Evolutionary conservation across 1,139 yeast genomes (phyloP).

Genomic region (Protomyces lactucae-debilis): DNA sequence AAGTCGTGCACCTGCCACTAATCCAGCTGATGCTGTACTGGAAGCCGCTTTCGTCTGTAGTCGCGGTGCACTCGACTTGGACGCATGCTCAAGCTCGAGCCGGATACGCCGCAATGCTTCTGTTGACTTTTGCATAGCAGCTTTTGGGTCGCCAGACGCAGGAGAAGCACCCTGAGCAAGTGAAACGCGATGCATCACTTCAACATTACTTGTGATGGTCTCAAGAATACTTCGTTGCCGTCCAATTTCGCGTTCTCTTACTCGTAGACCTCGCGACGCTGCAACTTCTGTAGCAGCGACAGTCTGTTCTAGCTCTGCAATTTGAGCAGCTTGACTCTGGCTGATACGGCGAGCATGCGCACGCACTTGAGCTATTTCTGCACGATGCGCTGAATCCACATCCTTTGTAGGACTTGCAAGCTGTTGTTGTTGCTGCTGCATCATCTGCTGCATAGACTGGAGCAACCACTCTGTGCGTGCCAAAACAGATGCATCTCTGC

Average conservation of each 20-base stretch:
- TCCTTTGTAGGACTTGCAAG: neutral
- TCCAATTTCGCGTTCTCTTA: neutral
- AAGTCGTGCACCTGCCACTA: neutral
- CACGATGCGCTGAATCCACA: neutral
- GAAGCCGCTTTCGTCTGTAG: neutral
- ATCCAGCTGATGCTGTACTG: neutral
- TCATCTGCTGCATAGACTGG: neutral
- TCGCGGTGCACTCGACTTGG: neutral
- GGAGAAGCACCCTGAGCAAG: neutral
- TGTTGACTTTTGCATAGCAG: neutral
- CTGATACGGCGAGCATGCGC: neutral
- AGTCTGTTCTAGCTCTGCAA: neutral
- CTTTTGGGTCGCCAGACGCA: neutral
- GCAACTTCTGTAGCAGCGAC: neutral
- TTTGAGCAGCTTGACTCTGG: neutral
- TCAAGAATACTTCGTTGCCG: neutral
- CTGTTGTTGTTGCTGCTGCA: neutral
- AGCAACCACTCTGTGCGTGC: neutral
- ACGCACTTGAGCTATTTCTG: neutral
- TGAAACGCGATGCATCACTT: neutral
- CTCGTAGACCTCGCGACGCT: neutral
- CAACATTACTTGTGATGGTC: neutral
- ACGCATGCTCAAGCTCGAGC: neutral
- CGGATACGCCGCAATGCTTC: neutral
- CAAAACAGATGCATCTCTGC: neutral